Conservation (phyloP, 208 protist genomes). For the Herpetomonas tarakana region DNA sequence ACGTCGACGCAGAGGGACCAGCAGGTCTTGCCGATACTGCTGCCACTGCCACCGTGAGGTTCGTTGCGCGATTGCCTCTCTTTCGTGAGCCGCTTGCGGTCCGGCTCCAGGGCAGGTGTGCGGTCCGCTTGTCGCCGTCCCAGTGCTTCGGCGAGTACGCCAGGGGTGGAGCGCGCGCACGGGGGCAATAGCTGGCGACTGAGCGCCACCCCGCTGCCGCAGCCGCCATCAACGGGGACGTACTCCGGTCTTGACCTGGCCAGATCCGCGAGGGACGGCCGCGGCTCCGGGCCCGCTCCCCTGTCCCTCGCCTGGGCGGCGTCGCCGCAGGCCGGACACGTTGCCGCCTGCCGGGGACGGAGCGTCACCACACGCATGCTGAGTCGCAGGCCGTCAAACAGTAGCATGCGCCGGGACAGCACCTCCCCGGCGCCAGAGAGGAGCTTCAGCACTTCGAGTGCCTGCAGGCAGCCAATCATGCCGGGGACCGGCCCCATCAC, state of each 20-base stretch:
- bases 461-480: constrained; percentile 93
- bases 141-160: neutral
- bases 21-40: neutral
- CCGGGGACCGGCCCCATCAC: constrained; percentile 93
- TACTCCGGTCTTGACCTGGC: constrained; percentile 52
- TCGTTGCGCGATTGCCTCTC: too few species aligned
- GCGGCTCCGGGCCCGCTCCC: neutral
- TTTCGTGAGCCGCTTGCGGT: too few species aligned
- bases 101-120: too few species aligned
- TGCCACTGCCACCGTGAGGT: too few species aligned
- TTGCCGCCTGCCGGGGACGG: constrained; percentile 27
- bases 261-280: constrained; percentile 16
- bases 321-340: constrained; percentile 70
- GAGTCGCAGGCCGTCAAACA: constrained; percentile 82
- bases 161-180: neutral
- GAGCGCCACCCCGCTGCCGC: constrained; percentile 9
- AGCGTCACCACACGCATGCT: constrained; percentile 69
- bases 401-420: constrained; percentile 72
- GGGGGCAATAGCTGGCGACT: neutral
- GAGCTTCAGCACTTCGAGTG: constrained; percentile 91
- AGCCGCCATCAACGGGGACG: constrained; percentile 9
- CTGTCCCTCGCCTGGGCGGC: constrained; percentile 3
- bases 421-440: constrained; percentile 59
- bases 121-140: neutral
- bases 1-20: constrained; percentile 63